These are phyloP conservation scores for Annulohypoxylon bovei DNA, from an alignment of 495 filamentous ascomycete species.

Conservation along the genomic window DNA sequence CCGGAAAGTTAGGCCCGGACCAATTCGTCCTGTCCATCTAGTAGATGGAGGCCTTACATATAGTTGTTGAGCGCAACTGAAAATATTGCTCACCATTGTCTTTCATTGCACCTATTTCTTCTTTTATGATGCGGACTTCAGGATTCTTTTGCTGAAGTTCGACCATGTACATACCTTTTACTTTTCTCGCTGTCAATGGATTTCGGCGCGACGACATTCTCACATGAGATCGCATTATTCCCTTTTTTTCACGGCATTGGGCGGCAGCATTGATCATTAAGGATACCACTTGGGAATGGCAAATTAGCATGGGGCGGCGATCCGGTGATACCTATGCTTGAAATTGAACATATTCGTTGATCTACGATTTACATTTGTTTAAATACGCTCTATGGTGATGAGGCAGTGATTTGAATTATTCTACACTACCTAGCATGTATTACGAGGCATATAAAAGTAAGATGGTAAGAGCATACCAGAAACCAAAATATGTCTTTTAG, in stretches of 20 bases:
- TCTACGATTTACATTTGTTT: conserved; percentile 17
- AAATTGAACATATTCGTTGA: conserved; percentile 36
- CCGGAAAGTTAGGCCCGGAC: conserved; percentile 78
- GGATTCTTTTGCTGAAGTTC: conserved; percentile 11
- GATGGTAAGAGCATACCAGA: not conserved
- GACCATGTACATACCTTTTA: conserved; percentile 54
- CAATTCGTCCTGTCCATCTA: conserved; percentile 84
- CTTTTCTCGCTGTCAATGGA: conserved; percentile 41
- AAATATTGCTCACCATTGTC: conserved; percentile 22
- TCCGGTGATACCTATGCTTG: conserved; percentile 35
- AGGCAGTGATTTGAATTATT: not conserved
- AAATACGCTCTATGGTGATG: not conserved
- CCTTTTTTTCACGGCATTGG: conserved; percentile 34
- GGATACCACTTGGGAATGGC: conserved; percentile 47
- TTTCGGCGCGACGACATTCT: conserved; percentile 24
- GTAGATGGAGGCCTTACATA: conserved; percentile 51
- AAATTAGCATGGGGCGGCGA: conserved; percentile 44
- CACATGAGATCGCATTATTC: conserved; percentile 25
- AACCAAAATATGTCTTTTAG: not conserved
- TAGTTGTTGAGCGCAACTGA: not conserved
- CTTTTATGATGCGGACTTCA: conserved; percentile 6
- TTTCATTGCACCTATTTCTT: conserved; percentile 40
- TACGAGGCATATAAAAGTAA: not conserved
- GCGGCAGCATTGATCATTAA: conserved; percentile 41
- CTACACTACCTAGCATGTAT: not conserved